phyloP scores from a whole-genome alignment of 257 asterid species.

The Lithospermum erythrorhizon region DNA sequence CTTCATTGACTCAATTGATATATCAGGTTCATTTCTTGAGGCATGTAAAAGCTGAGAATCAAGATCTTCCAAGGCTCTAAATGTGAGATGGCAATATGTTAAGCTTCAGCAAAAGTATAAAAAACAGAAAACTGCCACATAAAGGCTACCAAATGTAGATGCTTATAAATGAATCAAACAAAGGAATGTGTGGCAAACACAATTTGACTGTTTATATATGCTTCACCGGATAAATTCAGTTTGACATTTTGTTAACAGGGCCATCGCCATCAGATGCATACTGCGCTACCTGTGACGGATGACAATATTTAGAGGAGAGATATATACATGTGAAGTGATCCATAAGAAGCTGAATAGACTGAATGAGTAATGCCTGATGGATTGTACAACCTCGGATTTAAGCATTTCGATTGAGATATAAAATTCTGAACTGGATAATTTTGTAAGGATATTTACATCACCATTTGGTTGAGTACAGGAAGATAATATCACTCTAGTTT shows the following conservation, averaged over 20 bases:
- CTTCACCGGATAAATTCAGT: not conserved
- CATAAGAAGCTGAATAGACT: not conserved
- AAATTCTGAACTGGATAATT: no score
- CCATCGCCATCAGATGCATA: slow-evolving; percentile 80
- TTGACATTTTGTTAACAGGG: slow-evolving; percentile 6
- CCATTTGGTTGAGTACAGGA: no score
- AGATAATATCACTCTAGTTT: not conserved
- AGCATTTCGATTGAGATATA: not conserved
- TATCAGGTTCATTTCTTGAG: slow-evolving; percentile 53
- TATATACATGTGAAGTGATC: not conserved
- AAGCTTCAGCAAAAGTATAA: not conserved
- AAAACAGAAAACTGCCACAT: slow-evolving; percentile 4
- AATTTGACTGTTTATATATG: no score
- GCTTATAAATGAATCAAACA: no score
- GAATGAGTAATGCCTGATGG: not conserved
- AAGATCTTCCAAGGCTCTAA: slow-evolving; percentile 89
- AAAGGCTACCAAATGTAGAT: not conserved
- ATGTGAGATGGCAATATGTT: not conserved
- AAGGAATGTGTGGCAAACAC: not conserved
- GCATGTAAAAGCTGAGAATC: slow-evolving; percentile 82
- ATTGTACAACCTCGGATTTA: not conserved
- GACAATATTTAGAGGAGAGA: not conserved
- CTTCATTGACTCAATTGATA: slow-evolving; percentile 60
- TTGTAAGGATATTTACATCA: no score
- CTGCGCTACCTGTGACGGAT: slow-evolving; percentile 67